Base-by-base conservation (phyloP, 768 basidiomycete genomes). In the Tylopilus balloui region DNA sequence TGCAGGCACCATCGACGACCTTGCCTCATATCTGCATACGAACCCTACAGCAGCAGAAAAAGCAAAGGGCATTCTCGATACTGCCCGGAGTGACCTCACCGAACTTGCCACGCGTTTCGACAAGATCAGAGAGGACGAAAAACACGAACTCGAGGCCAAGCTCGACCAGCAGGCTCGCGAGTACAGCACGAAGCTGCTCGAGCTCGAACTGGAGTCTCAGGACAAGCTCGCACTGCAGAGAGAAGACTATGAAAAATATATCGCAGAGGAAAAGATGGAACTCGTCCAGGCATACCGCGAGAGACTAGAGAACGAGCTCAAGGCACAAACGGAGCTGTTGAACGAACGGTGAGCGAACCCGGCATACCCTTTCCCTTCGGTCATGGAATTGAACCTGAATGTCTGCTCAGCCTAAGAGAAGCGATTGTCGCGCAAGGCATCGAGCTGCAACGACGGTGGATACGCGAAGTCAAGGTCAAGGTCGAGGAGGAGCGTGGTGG, bases 401-500 rank as follows among this genome's bases (percentile, higher is more conserved):
- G 19, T 25, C 9, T 19, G n/a, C 34, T 19, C 60, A 96, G 93
- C 35, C 76, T 99, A 50, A 89, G 86, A 66, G 91, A 95, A 65
- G 93, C 95, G 66, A 92, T 98, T 45, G 78, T 98, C 43, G 87
- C 93, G 3, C 94, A 98, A 67, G 96, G 94, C 15, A 92, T 99
- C 61, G 96, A 98, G 70, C 82, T 98, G 20, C 96, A 98, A 65
- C 84, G 93, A 42, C 80, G 91, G 46, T 98, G 95, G 94, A 88
- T 99, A 35, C 84, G 91, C 27, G 92, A 97, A 50, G 84, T 98
- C 75, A 96, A 97, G 72, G 78, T 93, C 42, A 87, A 85, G 55
- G 94, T 99, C 48, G 95, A 99, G 69, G 81, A 92, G 62, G 96
- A 99, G 69, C 92, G 96, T 37, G 92, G 92, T 14, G 93, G 93